Base-by-base conservation (phyloP, 768 basidiomycete species). In the Rhodotorula paludigena region DNA sequence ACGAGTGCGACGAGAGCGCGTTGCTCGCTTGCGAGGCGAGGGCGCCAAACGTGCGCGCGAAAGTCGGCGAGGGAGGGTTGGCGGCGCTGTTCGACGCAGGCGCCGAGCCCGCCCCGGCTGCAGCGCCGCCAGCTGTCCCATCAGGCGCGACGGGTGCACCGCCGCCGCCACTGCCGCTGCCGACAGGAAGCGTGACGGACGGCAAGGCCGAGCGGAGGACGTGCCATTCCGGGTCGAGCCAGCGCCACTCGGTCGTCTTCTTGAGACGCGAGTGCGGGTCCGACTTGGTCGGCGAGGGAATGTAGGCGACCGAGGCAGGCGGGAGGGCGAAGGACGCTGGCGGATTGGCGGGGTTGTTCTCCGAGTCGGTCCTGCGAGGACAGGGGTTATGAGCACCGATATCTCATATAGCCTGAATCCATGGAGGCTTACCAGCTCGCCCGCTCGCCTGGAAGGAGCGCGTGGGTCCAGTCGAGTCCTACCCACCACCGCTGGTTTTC, bases 141-240 rank as follows among this genome's bases (percentile, higher is more conserved):
- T 35, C 32, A 14, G 36, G 21, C 1, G n/a, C 23, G 16, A 28
- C 44, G 14, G 54, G 4, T 0, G 25, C n/a, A 20, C 15, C 23
- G 41, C 30, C 25, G 38, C 11, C 0, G 30, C 5, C 21, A 14
- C 44, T 23, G 44, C 16, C 51, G 28, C 15, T 21, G 52, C 52
- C 52, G 21, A 25, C 35, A 9, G 66, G 52, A 21, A 65, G 63
- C 4, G 56, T 16, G n/a, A 65, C 58, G 39, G 51, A 36, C n/a
- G 66, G 28, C 33, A 57, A 56, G 28, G 74, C 57, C 38, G 71
- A 69, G 32, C 63, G 65, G 32, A 78, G 74, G 47, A 81, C 79
- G 20, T 74, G 66, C 81, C 81, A 82, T 56, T 82, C 81, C 28
- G 80, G 78, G 63, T 82, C 81, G 30, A 80, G 57, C 81, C 81